Base-by-base conservation (phyloP, 139 green algal species). In the Closterium sp. region DNA sequence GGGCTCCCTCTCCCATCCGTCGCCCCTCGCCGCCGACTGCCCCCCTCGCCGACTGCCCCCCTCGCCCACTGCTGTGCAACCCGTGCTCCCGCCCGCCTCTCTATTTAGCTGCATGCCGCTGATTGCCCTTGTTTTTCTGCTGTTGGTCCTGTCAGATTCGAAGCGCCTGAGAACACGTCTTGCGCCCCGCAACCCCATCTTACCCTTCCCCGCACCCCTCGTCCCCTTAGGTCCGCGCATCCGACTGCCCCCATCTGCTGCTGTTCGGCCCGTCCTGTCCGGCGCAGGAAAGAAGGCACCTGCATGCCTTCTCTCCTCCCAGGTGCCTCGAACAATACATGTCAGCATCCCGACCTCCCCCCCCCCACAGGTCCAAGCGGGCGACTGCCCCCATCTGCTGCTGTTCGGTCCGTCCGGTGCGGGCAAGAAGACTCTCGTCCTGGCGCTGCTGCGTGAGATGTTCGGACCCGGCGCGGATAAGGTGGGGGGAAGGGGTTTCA, bases 401-500 rank as follows among this genome's bases (percentile, higher is more conserved):
- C 98, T 99, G 90, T 99, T 99, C 96, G 98, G 98, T 1, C 97
- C 97, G 0, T 94, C 96, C 10, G 98, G 98, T 7, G 96, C 97
- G 8, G 98, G 98, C 43, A 99, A 99, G 94, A 98, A 98, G 93
- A 99, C 98, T 4, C 94, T 99, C 12, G 96, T 99, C 34, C 95
- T 98, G 88, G 96, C 96, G 1, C 90, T 99, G 85, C 96, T 99
- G 28, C 90, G 96, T 3, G 96, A 99, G 89, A 94, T 99, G 2
- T 99, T 97, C 93, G 98, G 98, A 0, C 34, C 96, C 7, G 96
- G 96, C 1, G 98, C 96, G 28, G 97, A 99, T 87, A 99, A 99
- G 95, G 97, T 69, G 43, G 43, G 43, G 43, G 43, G 1, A 16
- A 16, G 43, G 7, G 10, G 9, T n/a, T n/a, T n/a, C n/a, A n/a